Conservation (phyloP, 148 eudicot genomes). For the Fagopyrum homotropicum region DNA sequence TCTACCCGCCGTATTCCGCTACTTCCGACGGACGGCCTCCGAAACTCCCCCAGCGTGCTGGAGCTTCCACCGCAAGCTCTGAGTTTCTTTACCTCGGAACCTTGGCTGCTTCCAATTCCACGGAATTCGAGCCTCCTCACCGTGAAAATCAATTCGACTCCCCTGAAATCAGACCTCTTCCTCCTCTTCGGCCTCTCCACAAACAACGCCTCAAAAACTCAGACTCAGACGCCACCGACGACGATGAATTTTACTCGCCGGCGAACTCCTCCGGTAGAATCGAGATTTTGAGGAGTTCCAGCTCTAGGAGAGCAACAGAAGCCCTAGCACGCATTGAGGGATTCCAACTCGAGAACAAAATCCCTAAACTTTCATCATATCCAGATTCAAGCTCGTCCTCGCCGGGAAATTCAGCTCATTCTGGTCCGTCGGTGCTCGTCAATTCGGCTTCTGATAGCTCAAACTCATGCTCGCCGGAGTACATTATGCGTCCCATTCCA, state of each 20-base stretch:
- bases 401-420: slow-evolving; percentile 19
- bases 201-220: not conserved
- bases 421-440: slow-evolving; percentile 25
- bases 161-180: slow-evolving; percentile 81
- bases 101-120: slow-evolving; percentile 20
- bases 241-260: slow-evolving; percentile 52
- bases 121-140: slow-evolving; percentile 21
- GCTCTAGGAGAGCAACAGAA: slow-evolving; percentile 8
- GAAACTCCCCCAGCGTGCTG: slow-evolving; percentile 14
- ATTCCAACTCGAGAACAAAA: slow-evolving; percentile 18
- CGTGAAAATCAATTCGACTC: slow-evolving; percentile 28
- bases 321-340: slow-evolving; percentile 9
- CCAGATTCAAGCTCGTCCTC: slow-evolving; percentile 25
- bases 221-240: slow-evolving; percentile 2
- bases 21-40: slow-evolving; percentile 31
- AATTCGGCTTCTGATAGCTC: slow-evolving; percentile 26
- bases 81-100: slow-evolving; percentile 65
- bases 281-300: not conserved
- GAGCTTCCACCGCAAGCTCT: slow-evolving; percentile 31
- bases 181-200: slow-evolving; percentile 42
- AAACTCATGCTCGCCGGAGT: slow-evolving; percentile 24
- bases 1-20: slow-evolving; percentile 31
- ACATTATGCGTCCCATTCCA: slow-evolving; percentile 18
- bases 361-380: slow-evolving; percentile 19
- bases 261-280: slow-evolving; percentile 24